A percentile compares a stretch with the other conserved stretches of the same genome.
These are phyloP conservation scores for Exserohilum rostratum DNA, from an alignment of 2,329 filamentous ascomycete genomes.

Conservation along the genomic window DNA sequence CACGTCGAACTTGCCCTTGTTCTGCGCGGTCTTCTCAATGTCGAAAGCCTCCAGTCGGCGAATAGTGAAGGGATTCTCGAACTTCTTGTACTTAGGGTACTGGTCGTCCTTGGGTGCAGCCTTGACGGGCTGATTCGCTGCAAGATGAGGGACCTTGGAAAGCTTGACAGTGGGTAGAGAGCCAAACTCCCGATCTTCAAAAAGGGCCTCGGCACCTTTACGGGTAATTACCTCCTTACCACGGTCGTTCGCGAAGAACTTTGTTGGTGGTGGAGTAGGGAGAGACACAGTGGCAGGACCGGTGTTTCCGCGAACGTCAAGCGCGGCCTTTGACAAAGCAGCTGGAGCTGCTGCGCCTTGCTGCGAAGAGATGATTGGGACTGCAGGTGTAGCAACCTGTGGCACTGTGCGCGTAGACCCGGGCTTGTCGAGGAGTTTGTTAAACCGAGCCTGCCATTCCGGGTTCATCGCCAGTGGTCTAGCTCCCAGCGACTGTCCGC, in stretches of 20 bases:
- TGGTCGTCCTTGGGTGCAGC: constrained; percentile 31
- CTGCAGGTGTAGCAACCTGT: constrained; percentile 15
- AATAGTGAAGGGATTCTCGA: constrained; percentile 38
- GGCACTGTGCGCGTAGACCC: constrained; percentile 38
- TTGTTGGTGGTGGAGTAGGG: constrained; percentile 50
- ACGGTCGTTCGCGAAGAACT: constrained; percentile 34
- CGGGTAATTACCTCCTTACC: constrained; percentile 49
- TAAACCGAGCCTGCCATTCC: constrained; percentile 84
- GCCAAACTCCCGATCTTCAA: constrained; percentile 56
- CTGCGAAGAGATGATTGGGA: constrained; percentile 45
- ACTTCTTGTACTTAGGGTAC: constrained; percentile 29
- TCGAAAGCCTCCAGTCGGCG: constrained; percentile 35
- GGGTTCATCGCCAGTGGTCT: constrained; percentile 49
- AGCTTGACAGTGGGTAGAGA: constrained; percentile 50
- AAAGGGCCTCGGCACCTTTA: constrained; percentile 50
- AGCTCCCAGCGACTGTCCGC: constrained; percentile 40
- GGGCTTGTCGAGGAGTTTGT: constrained; percentile 73
- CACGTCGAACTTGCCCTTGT: constrained; percentile 31
- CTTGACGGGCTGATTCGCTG: constrained; percentile 39
- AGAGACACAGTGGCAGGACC: constrained; percentile 73
- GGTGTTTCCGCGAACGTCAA: constrained; percentile 56
- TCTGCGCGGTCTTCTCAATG: constrained; percentile 31
- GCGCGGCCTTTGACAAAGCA: constrained; percentile 67
- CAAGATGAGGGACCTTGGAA: constrained; percentile 41
- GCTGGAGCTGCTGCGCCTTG: constrained; percentile 63